Evolutionary conservation across 805 yeast species (phyloP), one percentile per base, ranked within the genome.

Genomic region (Yarrowia deformans): DNA sequence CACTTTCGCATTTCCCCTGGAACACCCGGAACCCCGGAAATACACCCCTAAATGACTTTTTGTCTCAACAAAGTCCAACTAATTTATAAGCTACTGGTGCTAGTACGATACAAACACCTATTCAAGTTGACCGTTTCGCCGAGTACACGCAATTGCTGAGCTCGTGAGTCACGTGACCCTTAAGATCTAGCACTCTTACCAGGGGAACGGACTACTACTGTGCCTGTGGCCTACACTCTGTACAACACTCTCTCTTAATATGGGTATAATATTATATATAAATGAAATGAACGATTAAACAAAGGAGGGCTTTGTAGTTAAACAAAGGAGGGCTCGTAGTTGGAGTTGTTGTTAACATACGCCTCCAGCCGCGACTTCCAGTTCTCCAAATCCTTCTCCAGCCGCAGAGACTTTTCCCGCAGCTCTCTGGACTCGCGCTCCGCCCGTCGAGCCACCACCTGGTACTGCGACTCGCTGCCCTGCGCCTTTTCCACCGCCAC

Each of bases 351-450:
- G 34, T 18, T 60, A 23, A 60, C 66, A 10, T 60, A 60, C 10
- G 66, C 66, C 39, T 72, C 75, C 63, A 70, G 71, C 54, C 76
- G 72, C n/a, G 70, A 70, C 69, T 72, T 74, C 77, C 77, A 74
- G 23, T 72, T 74, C 69, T 85, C 81, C 16, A 87, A 78, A 74
- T 87, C 90, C 70, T 80, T 82, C 74, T 87, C 88, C 70, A 86
- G 75, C 60, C 78, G 72, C 64, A 86, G 74, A 68, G 83, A 76
- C 46, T 77, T 78, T 73, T 87, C 89, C 69, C 83, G 82, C 71
- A 82, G 78, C 58, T 84, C 87, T 2, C 81, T 76, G 37, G 82
- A 81, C 70, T 86, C 89, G 68, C 90, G 81, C 70, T 83, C 83
- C 1, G 83, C 79, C 29, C 85, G 78, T 54, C 83, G 81, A 35